Conservation (phyloP, 169 alveolate species). For the Cryptosporidium ryanae region DNA sequence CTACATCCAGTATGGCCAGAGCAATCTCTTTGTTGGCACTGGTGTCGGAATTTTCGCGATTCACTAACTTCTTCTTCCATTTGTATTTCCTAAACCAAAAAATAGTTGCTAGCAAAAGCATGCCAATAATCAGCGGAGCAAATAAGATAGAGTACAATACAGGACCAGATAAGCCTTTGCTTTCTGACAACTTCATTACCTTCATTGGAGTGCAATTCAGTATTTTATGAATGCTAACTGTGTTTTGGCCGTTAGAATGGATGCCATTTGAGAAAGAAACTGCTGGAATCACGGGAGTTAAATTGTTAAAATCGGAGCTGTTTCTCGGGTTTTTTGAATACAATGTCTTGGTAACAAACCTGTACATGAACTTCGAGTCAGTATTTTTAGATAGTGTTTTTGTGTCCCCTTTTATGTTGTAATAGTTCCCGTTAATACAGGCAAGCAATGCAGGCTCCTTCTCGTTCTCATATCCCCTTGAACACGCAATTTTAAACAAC, state of each 20-base stretch:
- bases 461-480: conserved; percentile 56
- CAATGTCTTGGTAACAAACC: conserved; percentile 14
- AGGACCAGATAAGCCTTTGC: conserved; percentile 71
- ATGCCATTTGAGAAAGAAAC: conserved; percentile 3
- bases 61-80: conserved; percentile 40
- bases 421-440: conserved; percentile 54
- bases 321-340: conserved; percentile 1
- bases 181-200: conserved; percentile 55
- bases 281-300: background rate
- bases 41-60: background rate
- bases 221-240: conserved; percentile 1
- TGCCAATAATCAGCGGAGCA: conserved; percentile 62
- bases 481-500: conserved; percentile 44
- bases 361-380: conserved; percentile 9
- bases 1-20: conserved; percentile 57
- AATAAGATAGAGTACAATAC: conserved; percentile 61
- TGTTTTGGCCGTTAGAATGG: background rate
- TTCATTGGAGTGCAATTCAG: conserved; percentile 43
- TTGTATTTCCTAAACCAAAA: conserved; percentile 67
- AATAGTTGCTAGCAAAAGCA: conserved; percentile 43
- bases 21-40: background rate
- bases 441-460: conserved; percentile 60
- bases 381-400: conserved; percentile 30
- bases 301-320: background rate
- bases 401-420: conserved; percentile 54